Conservation (phyloP, 1,139 yeast species). For the Torulaspora globosa region DNA sequence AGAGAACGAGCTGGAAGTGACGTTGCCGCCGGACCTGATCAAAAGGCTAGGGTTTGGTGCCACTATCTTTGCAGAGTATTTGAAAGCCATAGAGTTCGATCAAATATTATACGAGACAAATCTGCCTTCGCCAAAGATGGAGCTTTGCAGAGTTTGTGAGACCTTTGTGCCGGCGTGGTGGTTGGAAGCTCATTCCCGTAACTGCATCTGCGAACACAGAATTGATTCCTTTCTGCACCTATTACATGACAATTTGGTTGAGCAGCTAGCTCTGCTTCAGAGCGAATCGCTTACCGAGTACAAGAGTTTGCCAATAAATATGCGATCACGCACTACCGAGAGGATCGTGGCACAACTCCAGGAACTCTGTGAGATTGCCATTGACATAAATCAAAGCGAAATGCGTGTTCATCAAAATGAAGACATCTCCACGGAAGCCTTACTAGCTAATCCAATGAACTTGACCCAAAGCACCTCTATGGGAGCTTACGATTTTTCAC, state of each 20-base stretch:
- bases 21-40: constrained; percentile 59
- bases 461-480: constrained; percentile 8
- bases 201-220: constrained; percentile 81
- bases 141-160: constrained; percentile 90
- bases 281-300: constrained; percentile 43
- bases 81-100: constrained; percentile 56
- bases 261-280: constrained; percentile 44
- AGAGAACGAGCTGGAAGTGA: constrained; percentile 49
- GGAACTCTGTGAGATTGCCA: constrained; percentile 73
- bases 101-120: constrained; percentile 59
- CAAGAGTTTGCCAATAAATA: constrained; percentile 48
- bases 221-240: constrained; percentile 74
- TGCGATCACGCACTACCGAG: constrained; percentile 17
- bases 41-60: constrained; percentile 85
- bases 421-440: constrained; percentile 16
- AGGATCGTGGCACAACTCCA: constrained; percentile 37
- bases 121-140: constrained; percentile 72
- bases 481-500: constrained; percentile 51
- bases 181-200: constrained; percentile 84
- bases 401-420: constrained; percentile 19
- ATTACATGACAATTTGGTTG: constrained; percentile 72
- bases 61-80: constrained; percentile 72
- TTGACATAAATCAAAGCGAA: constrained; percentile 59
- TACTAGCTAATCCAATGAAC: constrained; percentile 17
- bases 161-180: constrained; percentile 94